A percentile compares a stretch with the other conserved stretches of the same genome.
Evolutionary conservation across 1,284 basidiomycete species (phyloP).

Genomic region (Trichosporon asahii): DNA sequence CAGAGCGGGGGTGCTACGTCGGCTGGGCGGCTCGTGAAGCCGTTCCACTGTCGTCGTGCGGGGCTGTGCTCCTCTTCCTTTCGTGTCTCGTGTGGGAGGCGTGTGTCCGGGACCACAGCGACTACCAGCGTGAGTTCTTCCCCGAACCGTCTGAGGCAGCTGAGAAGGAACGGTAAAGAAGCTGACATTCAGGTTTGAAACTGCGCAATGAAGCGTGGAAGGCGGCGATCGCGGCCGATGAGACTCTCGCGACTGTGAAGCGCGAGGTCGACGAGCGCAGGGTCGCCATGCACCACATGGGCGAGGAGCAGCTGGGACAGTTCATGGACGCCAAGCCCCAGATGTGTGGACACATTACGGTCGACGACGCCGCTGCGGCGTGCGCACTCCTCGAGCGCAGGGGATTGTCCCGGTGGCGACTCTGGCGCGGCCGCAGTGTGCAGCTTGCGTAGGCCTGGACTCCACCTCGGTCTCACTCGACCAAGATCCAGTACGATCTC

Average conservation of each 20-base stretch:
- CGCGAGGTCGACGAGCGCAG: neutral
- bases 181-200: constrained; percentile 2
- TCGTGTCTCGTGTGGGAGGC: neutral
- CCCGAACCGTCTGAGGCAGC: no score
- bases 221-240: neutral
- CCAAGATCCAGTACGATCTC: no score
- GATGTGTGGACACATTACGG: neutral
- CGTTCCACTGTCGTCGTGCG: neutral
- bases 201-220: neutral
- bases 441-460: neutral
- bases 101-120: neutral
- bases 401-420: neutral
- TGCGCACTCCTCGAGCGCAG: neutral
- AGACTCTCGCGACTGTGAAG: neutral
- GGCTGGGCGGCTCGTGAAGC: neutral
- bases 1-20: neutral
- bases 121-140: neutral
- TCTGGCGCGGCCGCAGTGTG: neutral
- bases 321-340: neutral
- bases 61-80: neutral
- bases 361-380: neutral
- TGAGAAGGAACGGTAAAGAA: no score
- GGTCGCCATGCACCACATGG: neutral
- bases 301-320: neutral
- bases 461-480: no score